Conservation (phyloP, 495 filamentous ascomycete species). For the Penicillium bialowiezense region DNA sequence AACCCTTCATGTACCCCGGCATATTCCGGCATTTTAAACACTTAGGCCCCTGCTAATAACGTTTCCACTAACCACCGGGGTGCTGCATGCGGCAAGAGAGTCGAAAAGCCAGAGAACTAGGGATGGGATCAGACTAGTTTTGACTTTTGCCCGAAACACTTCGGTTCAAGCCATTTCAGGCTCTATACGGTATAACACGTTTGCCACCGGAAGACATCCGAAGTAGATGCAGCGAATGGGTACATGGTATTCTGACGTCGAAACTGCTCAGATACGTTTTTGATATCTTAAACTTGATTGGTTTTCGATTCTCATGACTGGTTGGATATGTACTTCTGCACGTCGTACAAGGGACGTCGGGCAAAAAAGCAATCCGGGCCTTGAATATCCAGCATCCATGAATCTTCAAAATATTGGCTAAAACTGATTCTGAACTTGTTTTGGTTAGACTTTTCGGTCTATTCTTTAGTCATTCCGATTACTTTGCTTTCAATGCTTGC, state of each 20-base stretch:
- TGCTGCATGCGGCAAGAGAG: constrained; percentile 2
- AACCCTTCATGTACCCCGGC: constrained; percentile 17
- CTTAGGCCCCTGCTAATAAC: constrained; percentile 2
- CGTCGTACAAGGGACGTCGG: constrained; percentile 18
- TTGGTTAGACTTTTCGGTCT: neutral
- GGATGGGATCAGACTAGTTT: neutral
- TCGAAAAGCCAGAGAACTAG: neutral
- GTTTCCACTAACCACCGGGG: neutral
- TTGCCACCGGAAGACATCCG: neutral
- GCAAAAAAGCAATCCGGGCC: constrained; percentile 10
- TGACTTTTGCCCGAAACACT: constrained; percentile 6
- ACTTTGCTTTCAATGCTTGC: too few relatives aligned
- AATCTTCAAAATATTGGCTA: neutral
- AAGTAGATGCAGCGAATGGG: too few relatives aligned
- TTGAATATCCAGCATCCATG: neutral
- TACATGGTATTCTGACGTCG: too few relatives aligned
- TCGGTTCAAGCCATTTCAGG: neutral
- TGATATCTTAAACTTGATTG: neutral
- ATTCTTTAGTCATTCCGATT: neutral
- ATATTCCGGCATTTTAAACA: constrained; percentile 22
- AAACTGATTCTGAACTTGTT: neutral
- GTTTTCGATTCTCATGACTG: neutral
- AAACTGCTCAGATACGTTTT: neutral
- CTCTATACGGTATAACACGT: neutral
- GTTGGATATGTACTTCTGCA: constrained; percentile 10